Conservation (phyloP, 2,329 filamentous ascomycete species). For the Orbilia blumenaviensis region DNA sequence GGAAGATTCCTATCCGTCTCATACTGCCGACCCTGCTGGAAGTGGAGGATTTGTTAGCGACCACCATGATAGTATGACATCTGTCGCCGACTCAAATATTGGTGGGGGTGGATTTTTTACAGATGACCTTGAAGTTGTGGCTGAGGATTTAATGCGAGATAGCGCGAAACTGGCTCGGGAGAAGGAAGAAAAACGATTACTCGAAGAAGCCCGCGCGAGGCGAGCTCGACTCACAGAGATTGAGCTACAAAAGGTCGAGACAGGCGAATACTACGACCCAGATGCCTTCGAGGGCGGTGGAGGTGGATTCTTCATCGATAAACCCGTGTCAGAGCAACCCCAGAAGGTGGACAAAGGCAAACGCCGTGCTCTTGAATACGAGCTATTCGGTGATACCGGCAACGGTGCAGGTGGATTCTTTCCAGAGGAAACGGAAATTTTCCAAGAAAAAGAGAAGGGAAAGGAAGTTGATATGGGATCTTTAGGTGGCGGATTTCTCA, state of each 20-base stretch:
- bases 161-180: slow-evolving; percentile 3
- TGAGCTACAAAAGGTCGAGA: slow-evolving; percentile 5
- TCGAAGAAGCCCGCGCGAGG: slow-evolving; percentile 14
- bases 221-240: slow-evolving; percentile 3
- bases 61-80: slow-evolving; percentile 59
- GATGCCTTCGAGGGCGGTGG: slow-evolving; percentile 4
- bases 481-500: slow-evolving; percentile 32
- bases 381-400: not conserved
- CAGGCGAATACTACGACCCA: slow-evolving; percentile 17
- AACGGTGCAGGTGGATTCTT: slow-evolving; percentile 21
- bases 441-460: not conserved
- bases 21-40: slow-evolving; percentile 57
- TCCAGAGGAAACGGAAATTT: not conserved
- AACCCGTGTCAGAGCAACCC: not conserved
- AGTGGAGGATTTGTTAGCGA: slow-evolving; percentile 55
- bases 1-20: slow-evolving; percentile 64
- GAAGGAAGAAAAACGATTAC: not conserved
- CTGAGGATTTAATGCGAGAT: slow-evolving; percentile 3
- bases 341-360: slow-evolving; percentile 7
- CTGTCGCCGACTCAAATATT: slow-evolving; percentile 34
- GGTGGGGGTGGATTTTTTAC: slow-evolving; percentile 40
- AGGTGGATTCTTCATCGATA: slow-evolving; percentile 19
- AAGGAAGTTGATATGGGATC: not conserved
- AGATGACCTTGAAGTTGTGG: slow-evolving; percentile 32
- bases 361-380: not conserved